Conservation (phyloP, 805 yeast genomes). For the Kregervanrija delftensis region DNA sequence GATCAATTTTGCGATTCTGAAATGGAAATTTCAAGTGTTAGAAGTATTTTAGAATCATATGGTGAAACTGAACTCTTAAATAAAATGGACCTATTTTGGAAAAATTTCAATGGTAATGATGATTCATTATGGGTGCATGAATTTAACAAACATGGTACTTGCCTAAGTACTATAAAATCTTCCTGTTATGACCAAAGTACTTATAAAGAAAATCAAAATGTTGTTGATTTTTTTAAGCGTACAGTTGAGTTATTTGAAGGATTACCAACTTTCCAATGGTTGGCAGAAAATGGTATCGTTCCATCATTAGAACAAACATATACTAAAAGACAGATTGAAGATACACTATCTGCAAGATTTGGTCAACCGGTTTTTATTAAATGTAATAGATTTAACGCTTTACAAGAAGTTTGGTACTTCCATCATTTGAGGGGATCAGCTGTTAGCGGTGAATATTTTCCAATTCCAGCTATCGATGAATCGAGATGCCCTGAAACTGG, state of each 20-base stretch:
- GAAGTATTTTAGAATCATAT: conserved; percentile 37
- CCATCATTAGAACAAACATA: conserved; percentile 58
- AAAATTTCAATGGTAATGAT: conserved; percentile 62
- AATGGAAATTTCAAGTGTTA: conserved; percentile 47
- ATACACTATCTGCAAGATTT: conserved; percentile 43
- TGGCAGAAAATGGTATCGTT: conserved; percentile 59
- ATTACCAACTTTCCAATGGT: conserved; percentile 62
- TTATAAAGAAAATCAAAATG: conserved; percentile 33
- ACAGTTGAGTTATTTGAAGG: conserved; percentile 50
- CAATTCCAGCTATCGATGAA: conserved; percentile 50
- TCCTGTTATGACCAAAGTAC: conserved; percentile 46
- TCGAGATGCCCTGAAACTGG: conserved; percentile 65
- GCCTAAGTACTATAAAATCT: conserved; percentile 75
- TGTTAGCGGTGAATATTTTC: conserved; percentile 53
- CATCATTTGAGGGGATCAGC: conserved; percentile 71
- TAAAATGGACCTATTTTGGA: conserved; percentile 62
- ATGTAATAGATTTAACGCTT: conserved; percentile 47
- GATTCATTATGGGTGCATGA: conserved; percentile 82
- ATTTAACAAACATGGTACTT: conserved; percentile 90
- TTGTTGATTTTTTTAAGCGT: conserved; percentile 63
- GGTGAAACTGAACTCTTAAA: conserved; percentile 46
- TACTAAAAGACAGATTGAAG: conserved; percentile 45
- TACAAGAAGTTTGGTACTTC: conserved; percentile 75
- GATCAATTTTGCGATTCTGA: conserved; percentile 69
- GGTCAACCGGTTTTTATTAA: conserved; percentile 54